phyloP scores from a whole-genome alignment of 2,329 filamentous ascomycete species.

The Sclerotinia glacialis region DNA sequence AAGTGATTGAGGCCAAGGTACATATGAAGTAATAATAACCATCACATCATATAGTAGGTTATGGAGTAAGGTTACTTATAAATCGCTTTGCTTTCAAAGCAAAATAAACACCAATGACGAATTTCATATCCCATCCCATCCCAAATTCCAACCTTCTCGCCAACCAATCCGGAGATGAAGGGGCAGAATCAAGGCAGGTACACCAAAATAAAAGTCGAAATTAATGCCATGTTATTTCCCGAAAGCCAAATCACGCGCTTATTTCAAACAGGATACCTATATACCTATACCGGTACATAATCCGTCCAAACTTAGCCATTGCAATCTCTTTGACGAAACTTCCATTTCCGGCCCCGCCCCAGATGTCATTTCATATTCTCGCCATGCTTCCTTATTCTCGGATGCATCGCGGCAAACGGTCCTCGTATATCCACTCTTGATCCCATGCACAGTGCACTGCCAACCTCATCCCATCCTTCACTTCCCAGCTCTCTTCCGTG shows the following conservation, averaged over 20 bases:
- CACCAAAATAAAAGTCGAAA: background rate
- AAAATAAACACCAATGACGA: background rate
- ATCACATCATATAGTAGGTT: background rate
- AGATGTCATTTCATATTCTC: background rate
- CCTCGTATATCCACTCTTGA: background rate
- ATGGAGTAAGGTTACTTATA: too few species aligned
- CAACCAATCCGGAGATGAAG: background rate
- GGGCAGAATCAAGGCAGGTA: background rate
- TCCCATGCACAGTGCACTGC: background rate
- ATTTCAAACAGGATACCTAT: conserved; percentile 5
- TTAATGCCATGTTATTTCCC: background rate
- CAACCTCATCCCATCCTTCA: background rate
- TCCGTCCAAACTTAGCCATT: conserved; percentile 3
- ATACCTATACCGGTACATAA: too few species aligned
- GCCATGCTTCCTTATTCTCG: background rate
- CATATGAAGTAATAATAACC: background rate
- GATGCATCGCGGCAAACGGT: background rate
- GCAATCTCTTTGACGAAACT: background rate
- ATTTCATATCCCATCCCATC: background rate
- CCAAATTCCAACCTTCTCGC: background rate
- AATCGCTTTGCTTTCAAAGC: background rate
- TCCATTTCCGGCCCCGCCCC: background rate
- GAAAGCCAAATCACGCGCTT: background rate
- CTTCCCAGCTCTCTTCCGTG: background rate
- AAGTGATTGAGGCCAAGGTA: background rate